Evolutionary conservation across 148 eudicot species (phyloP).

Genomic region (Camellia lanceoleosa): DNA sequence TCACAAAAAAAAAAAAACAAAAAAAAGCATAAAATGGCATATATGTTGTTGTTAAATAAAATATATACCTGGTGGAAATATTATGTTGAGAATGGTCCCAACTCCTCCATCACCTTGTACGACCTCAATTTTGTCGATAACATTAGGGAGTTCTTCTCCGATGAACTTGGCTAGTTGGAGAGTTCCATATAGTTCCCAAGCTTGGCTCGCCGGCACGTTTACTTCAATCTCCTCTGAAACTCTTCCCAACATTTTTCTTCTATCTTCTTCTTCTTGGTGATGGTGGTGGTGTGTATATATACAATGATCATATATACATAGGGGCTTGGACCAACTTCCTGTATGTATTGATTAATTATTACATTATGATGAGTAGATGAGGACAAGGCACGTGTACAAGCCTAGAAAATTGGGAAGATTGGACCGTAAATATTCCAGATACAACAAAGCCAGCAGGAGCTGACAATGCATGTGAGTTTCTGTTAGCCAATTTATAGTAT

Average conservation of each 20-base stretch:
- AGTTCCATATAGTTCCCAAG: conserved; percentile 15
- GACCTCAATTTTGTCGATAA: neutral
- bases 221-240: conserved; percentile 18
- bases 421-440: too few species aligned
- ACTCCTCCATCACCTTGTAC: conserved; percentile 19
- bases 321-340: too few species aligned
- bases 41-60: neutral
- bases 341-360: too few species aligned
- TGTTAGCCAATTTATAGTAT: too few species aligned
- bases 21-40: neutral
- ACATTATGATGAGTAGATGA: too few species aligned
- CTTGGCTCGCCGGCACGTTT: conserved; percentile 27
- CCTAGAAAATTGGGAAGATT: too few species aligned
- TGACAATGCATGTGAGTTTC: too few species aligned
- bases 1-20: neutral
- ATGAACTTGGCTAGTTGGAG: conserved; percentile 5
- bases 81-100: conserved; percentile 3
- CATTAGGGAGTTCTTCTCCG: neutral
- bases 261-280: too few species aligned
- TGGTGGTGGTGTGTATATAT: too few species aligned
- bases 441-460: too few species aligned
- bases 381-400: neutral
- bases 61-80: conserved; percentile 13
- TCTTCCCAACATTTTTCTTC: neutral
- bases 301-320: too few species aligned